Base-by-base conservation (phyloP, 2,329 filamentous ascomycete species). In the Malbranchea cinnamomea region DNA sequence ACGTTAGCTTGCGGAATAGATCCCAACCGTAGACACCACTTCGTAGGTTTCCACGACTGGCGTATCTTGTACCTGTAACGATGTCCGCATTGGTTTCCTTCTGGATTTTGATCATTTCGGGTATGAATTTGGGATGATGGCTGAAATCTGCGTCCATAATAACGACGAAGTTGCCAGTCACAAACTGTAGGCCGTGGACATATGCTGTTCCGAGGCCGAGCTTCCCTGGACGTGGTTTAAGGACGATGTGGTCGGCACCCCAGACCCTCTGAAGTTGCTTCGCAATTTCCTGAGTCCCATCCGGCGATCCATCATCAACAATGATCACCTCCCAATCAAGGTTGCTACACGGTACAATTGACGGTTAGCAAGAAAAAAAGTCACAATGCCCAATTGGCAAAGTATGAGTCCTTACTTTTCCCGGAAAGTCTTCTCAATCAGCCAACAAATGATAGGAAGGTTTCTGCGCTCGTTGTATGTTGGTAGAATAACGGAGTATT, bases 121-220 rank as follows among this genome's bases (percentile, higher is more conserved):
- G 76, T 59, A 98, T 93, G 71, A 95, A 98, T 63, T 95, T 98
- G 52, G 89, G 89, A 67, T 98, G 89, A 64, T 98, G 89, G 46
- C 74, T 83, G 69, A 98, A 98, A 62, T 98, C 89, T 59, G 91
- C 89, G 65, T 98, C 89, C 89, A 98, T 98, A 69, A 98, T 98
- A 66, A 98, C 82, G 53, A 98, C 82, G 52, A 75, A 95, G 69
- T 91, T 94, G 47, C 89, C 89, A 13, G 75, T 84, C 14, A 70
- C 78, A 53, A 80, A 95, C 55, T 93, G 73, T 37, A 98, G 68
- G 30, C 87, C 87, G 59, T 94, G 85, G 22, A 94, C 82, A 62
- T 95, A 95, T 28, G 87, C 87, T 2, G 87, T 94, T 44, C 87
- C 87, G 28, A 95, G 77, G n/a, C 87, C 87, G 22, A 94, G 79